phyloP scores from a whole-genome alignment of 2,329 filamentous ascomycete genomes.

The Zymoseptoria pseudotritici region DNA sequence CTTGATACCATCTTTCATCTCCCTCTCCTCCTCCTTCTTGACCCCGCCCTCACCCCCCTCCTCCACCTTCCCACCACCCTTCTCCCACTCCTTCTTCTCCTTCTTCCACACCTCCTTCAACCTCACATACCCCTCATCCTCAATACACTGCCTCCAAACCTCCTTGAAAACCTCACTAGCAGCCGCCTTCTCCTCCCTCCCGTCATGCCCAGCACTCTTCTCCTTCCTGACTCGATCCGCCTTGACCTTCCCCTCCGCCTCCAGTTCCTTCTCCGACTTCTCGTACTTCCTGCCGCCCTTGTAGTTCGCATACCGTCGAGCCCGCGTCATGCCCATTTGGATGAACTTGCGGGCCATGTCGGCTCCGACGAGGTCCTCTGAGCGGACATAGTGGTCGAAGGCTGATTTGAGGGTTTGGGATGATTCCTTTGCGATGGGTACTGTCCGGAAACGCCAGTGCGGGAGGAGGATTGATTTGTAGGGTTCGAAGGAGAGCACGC shows the following conservation, averaged over 20 bases:
- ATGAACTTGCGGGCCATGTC: conserved; percentile 59
- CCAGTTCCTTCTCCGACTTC: conserved; percentile 28
- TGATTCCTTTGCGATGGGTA: conserved; percentile 45
- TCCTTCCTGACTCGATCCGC: conserved; percentile 30
- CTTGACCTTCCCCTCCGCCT: conserved; percentile 12
- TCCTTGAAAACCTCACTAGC: conserved; percentile 44
- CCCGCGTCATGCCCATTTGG: conserved; percentile 59
- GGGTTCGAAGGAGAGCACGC: conserved; percentile 56
- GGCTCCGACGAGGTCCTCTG: conserved; percentile 55
- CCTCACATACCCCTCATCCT: conserved; percentile 38
- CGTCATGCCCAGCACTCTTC: conserved; percentile 40
- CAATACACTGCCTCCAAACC: conserved; percentile 43
- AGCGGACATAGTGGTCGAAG: conserved; percentile 47
- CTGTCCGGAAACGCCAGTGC: conserved; percentile 52
- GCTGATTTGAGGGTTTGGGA: conserved; percentile 42
- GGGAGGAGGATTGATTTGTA: conserved; percentile 56
- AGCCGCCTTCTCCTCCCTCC: conserved; percentile 43
- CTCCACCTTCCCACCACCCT: conserved; percentile 6
- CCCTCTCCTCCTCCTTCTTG: conserved; percentile 6
- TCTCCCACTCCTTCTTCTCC: conserved; percentile 41
- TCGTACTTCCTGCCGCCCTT: conserved; percentile 49
- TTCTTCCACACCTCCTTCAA: conserved; percentile 42
- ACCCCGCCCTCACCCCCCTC: not conserved
- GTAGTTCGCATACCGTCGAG: conserved; percentile 30
- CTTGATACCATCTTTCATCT: not conserved